Evolutionary conservation across 495 filamentous ascomycete species (phyloP), one percentile per base, ranked within the genome.

Genomic region (Aspergillus cristatus): DNA sequence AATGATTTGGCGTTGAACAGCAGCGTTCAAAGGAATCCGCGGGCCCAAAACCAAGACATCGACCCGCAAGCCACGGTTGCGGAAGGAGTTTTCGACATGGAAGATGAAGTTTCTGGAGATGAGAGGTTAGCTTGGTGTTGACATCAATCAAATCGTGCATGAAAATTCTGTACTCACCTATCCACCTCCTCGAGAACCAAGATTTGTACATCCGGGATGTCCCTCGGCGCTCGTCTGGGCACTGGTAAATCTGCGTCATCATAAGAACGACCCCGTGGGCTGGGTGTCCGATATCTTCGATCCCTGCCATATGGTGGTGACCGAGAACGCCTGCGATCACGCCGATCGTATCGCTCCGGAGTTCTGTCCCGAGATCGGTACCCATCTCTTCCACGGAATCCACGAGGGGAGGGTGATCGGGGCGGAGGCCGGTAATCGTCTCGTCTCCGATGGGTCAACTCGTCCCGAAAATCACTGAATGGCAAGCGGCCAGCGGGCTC

Each of bases 161-260:
- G 5, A 18, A 5, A 8, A n/a, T 32, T 13, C 13, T 20, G 24
- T 13, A 54, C 73, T 46, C 42, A 81, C 79, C 75, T 71, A 28
- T 86, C 80, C 10, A 95, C 67, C 50, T 89, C 79, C 45, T 90
- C 81, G 11, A 86, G 58, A 1, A 94, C 74, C 2, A 98, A 67
- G 17, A 96, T 72, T 49, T 95, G 90, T 17, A 97, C 84, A 48
- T 97, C 91, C 3, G 91, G 91, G 14, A 97, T 78, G 42, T 94
- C 79, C 37, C 72, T 63, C 1, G 84, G 76, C 34, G 74, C 72
- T 42, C 90, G 76, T 41, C 79, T 70, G 16, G 88, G 84, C 14
- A 94, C 71, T 12, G 80, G 80, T 3, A 84, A 62, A 28, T 77
- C 72, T 15, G 69, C 65, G 45, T 82, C 81, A 25, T 78, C 75